A percentile compares a stretch with the other conserved stretches of the same genome.
phyloP scores from a whole-genome alignment of 768 basidiomycete genomes.

The Serpula lacrymans region DNA sequence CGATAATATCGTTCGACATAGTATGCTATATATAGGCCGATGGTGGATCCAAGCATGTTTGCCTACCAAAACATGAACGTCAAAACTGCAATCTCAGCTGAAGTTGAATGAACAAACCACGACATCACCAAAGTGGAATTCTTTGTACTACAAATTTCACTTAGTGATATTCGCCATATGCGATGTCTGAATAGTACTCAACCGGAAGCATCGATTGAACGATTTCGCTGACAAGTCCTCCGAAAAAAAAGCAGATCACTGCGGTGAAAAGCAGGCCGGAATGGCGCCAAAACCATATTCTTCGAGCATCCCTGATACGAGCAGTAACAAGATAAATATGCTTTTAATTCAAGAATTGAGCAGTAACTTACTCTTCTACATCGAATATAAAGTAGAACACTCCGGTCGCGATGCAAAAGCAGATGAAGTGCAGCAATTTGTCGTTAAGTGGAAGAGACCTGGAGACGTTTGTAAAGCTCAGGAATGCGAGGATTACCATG shows the following conservation, averaged over 20 bases:
- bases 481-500: slow-evolving; percentile 66
- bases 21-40: slow-evolving; percentile 66
- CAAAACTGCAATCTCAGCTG: slow-evolving; percentile 39
- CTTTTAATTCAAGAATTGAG: not conserved
- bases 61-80: slow-evolving; percentile 45
- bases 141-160: slow-evolving; percentile 49
- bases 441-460: slow-evolving; percentile 67
- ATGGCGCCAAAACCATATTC: slow-evolving; percentile 87
- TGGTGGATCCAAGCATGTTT: slow-evolving; percentile 68
- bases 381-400: slow-evolving; percentile 89
- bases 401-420: slow-evolving; percentile 69
- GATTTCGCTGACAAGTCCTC: slow-evolving; percentile 77
- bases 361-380: slow-evolving; percentile 70
- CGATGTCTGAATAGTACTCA: slow-evolving; percentile 1
- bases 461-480: slow-evolving; percentile 75
- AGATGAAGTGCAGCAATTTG: slow-evolving; percentile 77
- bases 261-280: slow-evolving; percentile 64
- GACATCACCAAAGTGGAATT: slow-evolving; percentile 71
- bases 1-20: slow-evolving; percentile 75
- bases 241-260: slow-evolving; percentile 73
- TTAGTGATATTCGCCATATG: not conserved
- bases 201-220: slow-evolving; percentile 79
- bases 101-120: slow-evolving; percentile 2
- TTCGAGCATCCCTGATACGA: slow-evolving; percentile 57
- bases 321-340: not conserved